A percentile compares a stretch with the other conserved stretches of the same genome.
Evolutionary conservation across 2,329 filamentous ascomycete species (phyloP).

Genomic region (Phaeosphaeria sp.): DNA sequence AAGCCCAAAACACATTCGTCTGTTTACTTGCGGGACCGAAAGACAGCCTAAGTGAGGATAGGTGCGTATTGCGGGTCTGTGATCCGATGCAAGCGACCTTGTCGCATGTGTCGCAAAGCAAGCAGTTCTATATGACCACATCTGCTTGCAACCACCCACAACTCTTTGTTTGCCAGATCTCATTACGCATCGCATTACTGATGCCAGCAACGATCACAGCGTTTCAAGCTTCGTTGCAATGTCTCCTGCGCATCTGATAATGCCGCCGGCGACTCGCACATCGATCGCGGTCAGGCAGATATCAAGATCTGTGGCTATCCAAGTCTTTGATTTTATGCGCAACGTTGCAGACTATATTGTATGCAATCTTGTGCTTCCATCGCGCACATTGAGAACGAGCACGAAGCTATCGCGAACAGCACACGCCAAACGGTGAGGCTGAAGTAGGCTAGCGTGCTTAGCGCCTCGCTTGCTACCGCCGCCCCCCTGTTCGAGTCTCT

Average conservation of each 20-base stretch:
- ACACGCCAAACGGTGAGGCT: conserved; percentile 18
- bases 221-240: conserved; percentile 1
- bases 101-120: not conserved
- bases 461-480: conserved; percentile 20
- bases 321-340: not conserved
- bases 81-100: not conserved
- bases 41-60: not conserved
- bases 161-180: conserved; percentile 3
- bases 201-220: conserved; percentile 9
- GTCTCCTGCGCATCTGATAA: not conserved
- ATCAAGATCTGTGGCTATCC: not conserved
- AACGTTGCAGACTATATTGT: not conserved
- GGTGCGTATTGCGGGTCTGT: not conserved
- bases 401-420: conserved; percentile 28
- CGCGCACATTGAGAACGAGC: conserved; percentile 6
- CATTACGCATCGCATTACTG: not conserved
- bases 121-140: not conserved
- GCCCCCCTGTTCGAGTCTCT: conserved; percentile 17
- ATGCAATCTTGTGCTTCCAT: not conserved
- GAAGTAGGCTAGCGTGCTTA: conserved; percentile 12
- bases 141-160: not conserved
- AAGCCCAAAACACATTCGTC: conserved; percentile 28
- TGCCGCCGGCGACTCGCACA: not conserved
- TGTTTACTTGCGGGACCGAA: conserved; percentile 23
- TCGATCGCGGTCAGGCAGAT: not conserved